phyloP scores from a whole-genome alignment of 176 grass and related monocot species.

The Eleusine indica region DNA sequence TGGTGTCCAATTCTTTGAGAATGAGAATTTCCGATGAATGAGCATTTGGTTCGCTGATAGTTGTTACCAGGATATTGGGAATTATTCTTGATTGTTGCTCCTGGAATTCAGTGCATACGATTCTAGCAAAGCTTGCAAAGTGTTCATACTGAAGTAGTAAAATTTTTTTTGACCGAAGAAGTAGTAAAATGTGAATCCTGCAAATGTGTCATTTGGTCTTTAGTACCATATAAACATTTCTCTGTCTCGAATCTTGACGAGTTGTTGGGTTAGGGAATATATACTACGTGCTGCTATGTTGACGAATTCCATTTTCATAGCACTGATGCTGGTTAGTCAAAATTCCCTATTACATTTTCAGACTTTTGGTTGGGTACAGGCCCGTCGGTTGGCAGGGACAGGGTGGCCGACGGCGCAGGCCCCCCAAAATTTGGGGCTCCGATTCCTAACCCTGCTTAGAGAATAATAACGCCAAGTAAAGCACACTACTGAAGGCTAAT shows the following conservation, averaged over 20 bases:
- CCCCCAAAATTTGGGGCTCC: too few species aligned
- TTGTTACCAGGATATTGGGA: neutral
- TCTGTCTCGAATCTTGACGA: neutral
- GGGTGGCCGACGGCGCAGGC: too few species aligned
- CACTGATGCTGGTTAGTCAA: neutral
- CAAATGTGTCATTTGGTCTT: neutral
- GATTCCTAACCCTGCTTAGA: too few species aligned
- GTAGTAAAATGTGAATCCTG: neutral
- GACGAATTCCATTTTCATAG: neutral
- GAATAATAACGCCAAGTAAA: too few species aligned
- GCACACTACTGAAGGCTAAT: too few species aligned
- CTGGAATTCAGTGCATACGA: neutral
- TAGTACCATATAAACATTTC: conserved; percentile 6
- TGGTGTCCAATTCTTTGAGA: neutral
- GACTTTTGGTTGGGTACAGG: neutral
- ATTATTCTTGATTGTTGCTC: neutral
- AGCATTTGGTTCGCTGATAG: neutral
- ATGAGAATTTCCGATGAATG: neutral
- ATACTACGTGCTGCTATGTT: neutral
- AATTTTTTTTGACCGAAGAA: neutral
- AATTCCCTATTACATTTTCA: neutral
- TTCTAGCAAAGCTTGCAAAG: neutral
- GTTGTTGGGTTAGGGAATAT: neutral
- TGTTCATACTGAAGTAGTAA: neutral
- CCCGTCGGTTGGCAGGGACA: too few species aligned